phyloP scores from a whole-genome alignment of 2,329 filamentous ascomycete species.

The Colletotrichum eleusines region DNA sequence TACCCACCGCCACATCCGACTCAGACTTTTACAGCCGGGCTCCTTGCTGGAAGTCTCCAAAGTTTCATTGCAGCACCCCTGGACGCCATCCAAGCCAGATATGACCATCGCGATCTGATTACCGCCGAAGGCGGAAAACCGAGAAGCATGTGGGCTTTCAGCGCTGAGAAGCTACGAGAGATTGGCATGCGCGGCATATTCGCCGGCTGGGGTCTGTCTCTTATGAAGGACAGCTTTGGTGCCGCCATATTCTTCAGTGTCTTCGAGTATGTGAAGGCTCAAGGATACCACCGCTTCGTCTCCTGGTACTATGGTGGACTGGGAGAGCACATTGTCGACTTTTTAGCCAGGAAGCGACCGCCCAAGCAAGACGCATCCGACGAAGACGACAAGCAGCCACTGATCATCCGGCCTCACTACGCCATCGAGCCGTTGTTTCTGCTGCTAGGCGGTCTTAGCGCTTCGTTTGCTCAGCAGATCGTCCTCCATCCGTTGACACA shows the following conservation, averaged over 20 bases:
- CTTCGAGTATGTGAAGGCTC: constrained; percentile 82
- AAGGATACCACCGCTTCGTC: constrained; percentile 79
- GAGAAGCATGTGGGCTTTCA: constrained; percentile 80
- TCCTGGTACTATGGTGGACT: constrained; percentile 76
- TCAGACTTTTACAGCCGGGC: constrained; percentile 77
- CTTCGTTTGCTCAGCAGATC: constrained; percentile 75
- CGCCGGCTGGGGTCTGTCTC: constrained; percentile 77
- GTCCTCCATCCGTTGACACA: constrained; percentile 79
- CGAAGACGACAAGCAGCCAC: constrained; percentile 51
- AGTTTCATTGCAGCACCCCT: constrained; percentile 79
- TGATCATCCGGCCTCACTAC: constrained; percentile 78
- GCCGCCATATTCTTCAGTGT: constrained; percentile 79
- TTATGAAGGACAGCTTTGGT: constrained; percentile 77
- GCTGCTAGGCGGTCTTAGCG: constrained; percentile 75
- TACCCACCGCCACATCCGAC: constrained; percentile 75
- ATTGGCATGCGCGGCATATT: constrained; percentile 81
- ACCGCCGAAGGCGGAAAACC: constrained; percentile 56
- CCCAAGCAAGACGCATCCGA: constrained; percentile 38
- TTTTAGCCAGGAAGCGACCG: constrained; percentile 62
- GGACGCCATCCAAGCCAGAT: constrained; percentile 80
- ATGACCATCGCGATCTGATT: constrained; percentile 68
- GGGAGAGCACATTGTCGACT: constrained; percentile 63
- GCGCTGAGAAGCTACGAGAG: constrained; percentile 71
- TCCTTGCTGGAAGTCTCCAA: constrained; percentile 77
- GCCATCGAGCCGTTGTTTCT: constrained; percentile 80